Conservation (phyloP, 1,139 yeast genomes). For the Blastobotrys persicus region DNA sequence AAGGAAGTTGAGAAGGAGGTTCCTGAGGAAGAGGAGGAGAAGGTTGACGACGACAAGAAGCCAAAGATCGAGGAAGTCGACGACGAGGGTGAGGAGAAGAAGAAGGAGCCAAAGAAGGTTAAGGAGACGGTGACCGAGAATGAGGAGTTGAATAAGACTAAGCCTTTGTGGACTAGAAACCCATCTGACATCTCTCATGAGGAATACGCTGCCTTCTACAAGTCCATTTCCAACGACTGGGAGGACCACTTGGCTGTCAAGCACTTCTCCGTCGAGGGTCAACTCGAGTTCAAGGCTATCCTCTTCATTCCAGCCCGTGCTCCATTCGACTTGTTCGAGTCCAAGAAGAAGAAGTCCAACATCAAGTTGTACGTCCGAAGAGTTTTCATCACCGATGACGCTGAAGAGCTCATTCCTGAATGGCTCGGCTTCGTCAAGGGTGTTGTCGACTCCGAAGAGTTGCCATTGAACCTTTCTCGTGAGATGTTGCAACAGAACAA, state of each 20-base stretch:
- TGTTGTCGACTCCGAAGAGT: slow-evolving; percentile 99
- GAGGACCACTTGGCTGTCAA: slow-evolving; percentile 99
- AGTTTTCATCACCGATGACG: slow-evolving; percentile 99
- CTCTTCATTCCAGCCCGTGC: slow-evolving; percentile 98
- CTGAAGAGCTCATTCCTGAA: slow-evolving; percentile 98
- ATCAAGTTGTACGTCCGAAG: slow-evolving; percentile 99
- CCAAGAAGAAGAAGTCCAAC: slow-evolving; percentile 98
- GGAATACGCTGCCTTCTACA: slow-evolving; percentile 99
- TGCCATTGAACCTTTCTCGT: slow-evolving; percentile 99
- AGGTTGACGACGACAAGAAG: slow-evolving; percentile 57
- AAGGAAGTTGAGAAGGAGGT: slow-evolving; percentile 98
- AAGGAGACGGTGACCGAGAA: slow-evolving; percentile 84
- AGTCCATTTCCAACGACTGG: slow-evolving; percentile 99
- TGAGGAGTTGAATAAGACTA: slow-evolving; percentile 98
- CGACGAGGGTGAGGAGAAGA: slow-evolving; percentile 58
- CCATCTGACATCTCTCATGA: slow-evolving; percentile 98
- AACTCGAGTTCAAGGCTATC: slow-evolving; percentile 98
- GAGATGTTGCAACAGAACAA: slow-evolving; percentile 99
- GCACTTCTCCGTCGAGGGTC: slow-evolving; percentile 99
- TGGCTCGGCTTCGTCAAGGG: slow-evolving; percentile 98
- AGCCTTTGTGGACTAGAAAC: slow-evolving; percentile 99
- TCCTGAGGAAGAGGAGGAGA: slow-evolving; percentile 61
- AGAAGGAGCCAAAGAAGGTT: slow-evolving; percentile 72
- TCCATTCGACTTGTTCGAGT: slow-evolving; percentile 96
- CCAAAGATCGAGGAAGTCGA: slow-evolving; percentile 74